Evolutionary conservation across 2,329 filamentous ascomycete species (phyloP).

Genomic region (Trichophyton simii): DNA sequence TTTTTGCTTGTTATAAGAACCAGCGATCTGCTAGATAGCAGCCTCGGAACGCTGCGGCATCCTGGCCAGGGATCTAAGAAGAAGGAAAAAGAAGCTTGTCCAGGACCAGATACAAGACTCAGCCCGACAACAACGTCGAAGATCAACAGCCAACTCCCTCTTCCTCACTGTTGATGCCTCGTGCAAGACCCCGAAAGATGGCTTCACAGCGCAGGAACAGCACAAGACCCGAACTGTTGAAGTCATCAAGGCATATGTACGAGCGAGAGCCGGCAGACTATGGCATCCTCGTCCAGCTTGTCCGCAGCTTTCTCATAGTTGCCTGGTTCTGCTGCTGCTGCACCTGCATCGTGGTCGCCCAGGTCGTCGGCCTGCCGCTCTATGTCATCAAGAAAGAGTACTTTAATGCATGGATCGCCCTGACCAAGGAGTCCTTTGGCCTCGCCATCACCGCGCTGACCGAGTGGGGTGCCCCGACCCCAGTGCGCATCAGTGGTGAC

Average conservation of each 20-base stretch:
- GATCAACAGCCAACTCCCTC: neutral
- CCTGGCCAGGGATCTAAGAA: neutral
- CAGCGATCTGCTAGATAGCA: neutral
- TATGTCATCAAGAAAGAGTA: constrained; percentile 49
- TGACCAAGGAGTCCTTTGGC: constrained; percentile 53
- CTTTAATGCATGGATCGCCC: constrained; percentile 53
- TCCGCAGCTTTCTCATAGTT: constrained; percentile 33
- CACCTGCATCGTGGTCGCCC: constrained; percentile 39
- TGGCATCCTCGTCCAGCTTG: constrained; percentile 33
- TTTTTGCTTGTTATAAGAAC: neutral
- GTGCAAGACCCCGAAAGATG: neutral
- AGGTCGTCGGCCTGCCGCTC: constrained; percentile 48
- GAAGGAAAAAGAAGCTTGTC: neutral
- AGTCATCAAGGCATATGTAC: constrained; percentile 11
- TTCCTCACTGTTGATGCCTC: neutral
- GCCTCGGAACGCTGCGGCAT: neutral
- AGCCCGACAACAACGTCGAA: neutral
- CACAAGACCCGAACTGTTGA: neutral
- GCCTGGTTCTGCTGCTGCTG: constrained; percentile 36
- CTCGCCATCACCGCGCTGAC: constrained; percentile 51
- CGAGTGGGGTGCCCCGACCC: constrained; percentile 50
- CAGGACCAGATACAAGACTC: neutral
- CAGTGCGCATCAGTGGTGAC: constrained; percentile 51
- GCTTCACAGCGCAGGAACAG: neutral
- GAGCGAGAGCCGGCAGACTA: constrained; percentile 30